These are phyloP conservation scores for Theobroma cacao DNA, from an alignment of 345 rosid genomes.

Conservation along the genomic window DNA sequence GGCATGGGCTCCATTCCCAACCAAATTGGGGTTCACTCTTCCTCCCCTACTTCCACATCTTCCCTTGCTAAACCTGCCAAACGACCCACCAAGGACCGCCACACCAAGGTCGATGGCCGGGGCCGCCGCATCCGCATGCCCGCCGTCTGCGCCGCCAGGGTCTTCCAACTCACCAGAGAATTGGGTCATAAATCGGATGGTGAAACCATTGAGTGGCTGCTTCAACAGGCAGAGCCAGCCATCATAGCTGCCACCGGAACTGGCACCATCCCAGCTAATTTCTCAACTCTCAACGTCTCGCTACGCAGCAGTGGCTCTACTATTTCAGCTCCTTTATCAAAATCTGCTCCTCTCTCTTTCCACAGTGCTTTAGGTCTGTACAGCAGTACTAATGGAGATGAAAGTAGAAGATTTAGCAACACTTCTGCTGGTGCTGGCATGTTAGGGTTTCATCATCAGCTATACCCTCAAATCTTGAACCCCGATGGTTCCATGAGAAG, in stretches of 20 bases:
- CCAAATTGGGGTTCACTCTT: slow-evolving; percentile 20
- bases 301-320: slow-evolving; percentile 64
- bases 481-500: slow-evolving; percentile 25
- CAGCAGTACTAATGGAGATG: slow-evolving; percentile 26
- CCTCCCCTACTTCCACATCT: slow-evolving; percentile 22
- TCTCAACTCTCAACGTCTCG: slow-evolving; percentile 68
- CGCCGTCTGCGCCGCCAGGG: slow-evolving; percentile 79
- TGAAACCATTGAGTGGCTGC: slow-evolving; percentile 82
- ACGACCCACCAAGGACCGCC: slow-evolving; percentile 72
- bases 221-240: slow-evolving; percentile 81
- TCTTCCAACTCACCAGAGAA: slow-evolving; percentile 74
- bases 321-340: slow-evolving; percentile 51
- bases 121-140: slow-evolving; percentile 91
- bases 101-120: slow-evolving; percentile 84
- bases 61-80: slow-evolving; percentile 33
- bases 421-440: slow-evolving; percentile 32
- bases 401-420: slow-evolving; percentile 27
- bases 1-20: slow-evolving; percentile 49
- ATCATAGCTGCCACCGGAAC: slow-evolving; percentile 77
- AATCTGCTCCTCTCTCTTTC: slow-evolving; percentile 55
- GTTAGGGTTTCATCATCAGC: slow-evolving; percentile 60
- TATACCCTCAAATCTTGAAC: slow-evolving; percentile 43
- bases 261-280: slow-evolving; percentile 86
- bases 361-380: slow-evolving; percentile 51
- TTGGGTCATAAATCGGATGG: slow-evolving; percentile 83